Base-by-base conservation (phyloP, 192 early-diverging fungal genomes). In the Umbelopsis ramanniana region DNA sequence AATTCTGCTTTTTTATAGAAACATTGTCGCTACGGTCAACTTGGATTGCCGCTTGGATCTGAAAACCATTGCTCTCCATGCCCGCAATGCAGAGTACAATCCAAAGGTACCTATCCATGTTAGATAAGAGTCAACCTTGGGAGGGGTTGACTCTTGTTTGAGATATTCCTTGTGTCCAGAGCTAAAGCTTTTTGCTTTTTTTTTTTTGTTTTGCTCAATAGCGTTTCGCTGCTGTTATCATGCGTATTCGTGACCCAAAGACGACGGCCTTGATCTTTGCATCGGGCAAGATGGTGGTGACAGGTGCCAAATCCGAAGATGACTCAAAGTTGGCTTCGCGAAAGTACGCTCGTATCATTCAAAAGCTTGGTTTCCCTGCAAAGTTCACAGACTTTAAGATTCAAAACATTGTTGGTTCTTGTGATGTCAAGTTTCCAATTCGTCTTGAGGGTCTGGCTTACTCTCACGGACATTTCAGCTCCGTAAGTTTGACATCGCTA, bases 141-240 rank as follows among this genome's bases (percentile, higher is more conserved):
- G 11, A 43, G 40, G 40, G 40, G 40, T 43, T 43, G 40, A 43
- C 11, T 11, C 40, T 12, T 12, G 8, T 12, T 40, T 43, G 11
- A 43, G 11, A 43, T 11, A 6, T 6, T 50, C 2, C 1, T 50
- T 8, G 14, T 29, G 57, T 63, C 15, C 57, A 63, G 57, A 37
- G 57, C 57, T 63, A 63, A 63, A 63, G 57, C 57, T 63, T 26
- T 26, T 57, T 47, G 21, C 37, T 17, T 72, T 66, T 47, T 29
- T 46, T 46, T 63, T 72, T 24, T 24, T 72, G 55, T 50, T 14
- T 67, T 66, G 38, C 67, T 73, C 46, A 46, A 74, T 81, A 96
- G 97, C 98, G 98, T 78, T 99, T 99, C 78, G 98, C 98, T 70
- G 98, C 98, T 66, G 98, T 99, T 40, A 99, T 99, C 78, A 99